Conservation (phyloP, 345 rosid species). For the Barbarea vulgaris region DNA sequence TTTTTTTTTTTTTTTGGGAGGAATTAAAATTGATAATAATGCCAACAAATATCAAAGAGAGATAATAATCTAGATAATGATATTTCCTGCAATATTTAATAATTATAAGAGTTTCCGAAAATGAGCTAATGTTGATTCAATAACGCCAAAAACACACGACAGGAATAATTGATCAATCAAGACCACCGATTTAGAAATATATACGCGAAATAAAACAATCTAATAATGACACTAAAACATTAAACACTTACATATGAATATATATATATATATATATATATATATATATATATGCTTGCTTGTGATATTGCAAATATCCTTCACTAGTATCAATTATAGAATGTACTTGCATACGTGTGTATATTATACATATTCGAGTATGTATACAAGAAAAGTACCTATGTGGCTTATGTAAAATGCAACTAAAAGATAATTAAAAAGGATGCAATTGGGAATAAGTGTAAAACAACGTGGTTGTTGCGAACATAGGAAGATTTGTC, state of each 20-base stretch:
- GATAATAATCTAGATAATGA: constrained; percentile 24
- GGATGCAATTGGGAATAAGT: constrained; percentile 29
- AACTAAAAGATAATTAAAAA: not conserved
- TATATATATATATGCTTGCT: constrained; percentile 23
- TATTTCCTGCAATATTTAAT: constrained; percentile 26
- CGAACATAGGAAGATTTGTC: constrained; percentile 25
- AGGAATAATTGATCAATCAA: constrained; percentile 32
- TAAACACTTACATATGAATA: not conserved
- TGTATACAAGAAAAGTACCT: not conserved
- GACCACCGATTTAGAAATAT: constrained; percentile 25
- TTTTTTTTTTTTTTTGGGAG: not conserved
- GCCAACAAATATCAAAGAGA: constrained; percentile 3
- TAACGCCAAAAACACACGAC: constrained; percentile 24
- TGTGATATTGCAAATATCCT: constrained; percentile 19
- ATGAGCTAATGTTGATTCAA: constrained; percentile 28
- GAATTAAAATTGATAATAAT: constrained; percentile 6
- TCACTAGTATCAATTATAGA: constrained; percentile 6
- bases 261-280: no score
- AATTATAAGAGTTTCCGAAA: constrained; percentile 33
- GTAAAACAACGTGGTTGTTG: constrained; percentile 35
- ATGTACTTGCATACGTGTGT: not conserved
- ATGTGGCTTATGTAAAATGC: not conserved
- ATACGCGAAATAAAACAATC: constrained; percentile 13
- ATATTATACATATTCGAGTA: not conserved
- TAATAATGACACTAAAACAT: constrained; percentile 5